Percentiles rank a stretch among this genome's conserved stretches.
Evolutionary conservation across 768 basidiomycete species (phyloP).

Genomic region (Scleroderma bovista): DNA sequence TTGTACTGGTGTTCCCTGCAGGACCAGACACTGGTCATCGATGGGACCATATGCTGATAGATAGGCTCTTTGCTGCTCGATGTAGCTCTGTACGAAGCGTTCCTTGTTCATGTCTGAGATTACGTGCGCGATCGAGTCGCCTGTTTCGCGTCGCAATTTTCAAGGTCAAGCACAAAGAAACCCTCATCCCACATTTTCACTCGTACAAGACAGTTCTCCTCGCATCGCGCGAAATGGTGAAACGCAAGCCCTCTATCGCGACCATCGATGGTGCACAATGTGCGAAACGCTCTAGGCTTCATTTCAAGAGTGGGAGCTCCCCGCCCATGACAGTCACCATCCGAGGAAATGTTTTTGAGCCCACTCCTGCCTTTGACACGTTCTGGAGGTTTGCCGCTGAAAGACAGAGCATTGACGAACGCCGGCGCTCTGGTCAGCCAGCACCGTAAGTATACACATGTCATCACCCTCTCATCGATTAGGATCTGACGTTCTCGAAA

Average conservation of each 20-base stretch:
- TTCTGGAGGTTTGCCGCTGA: conserved; percentile 57
- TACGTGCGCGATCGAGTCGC: neutral
- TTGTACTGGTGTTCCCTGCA: conserved; percentile 9
- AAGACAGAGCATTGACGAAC: conserved; percentile 52
- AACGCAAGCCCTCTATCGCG: conserved; percentile 15
- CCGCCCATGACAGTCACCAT: conserved; percentile 30
- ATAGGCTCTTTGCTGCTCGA: conserved; percentile 45
- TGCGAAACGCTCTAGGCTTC: conserved; percentile 23
- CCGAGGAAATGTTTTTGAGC: conserved; percentile 33
- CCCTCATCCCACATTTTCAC: neutral
- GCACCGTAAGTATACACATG: conserved; percentile 43
- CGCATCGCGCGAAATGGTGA: neutral
- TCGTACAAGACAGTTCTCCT: neutral
- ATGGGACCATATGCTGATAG: conserved; percentile 35
- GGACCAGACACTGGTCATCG: conserved; percentile 3
- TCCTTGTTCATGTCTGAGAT: conserved; percentile 34
- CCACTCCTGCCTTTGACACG: conserved; percentile 53
- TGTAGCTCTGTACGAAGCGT: conserved; percentile 40
- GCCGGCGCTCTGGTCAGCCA: conserved; percentile 42
- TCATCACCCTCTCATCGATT: neutral
- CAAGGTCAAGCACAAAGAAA: neutral
- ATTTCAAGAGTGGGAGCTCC: conserved; percentile 5
- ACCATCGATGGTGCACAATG: conserved; percentile 3
- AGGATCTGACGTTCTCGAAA: conserved; percentile 11
- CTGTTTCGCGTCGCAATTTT: neutral